A percentile compares a stretch with the other conserved stretches of the same genome.
phyloP scores from a whole-genome alignment of 257 asterid species.

The Ophiorrhiza pumila region DNA sequence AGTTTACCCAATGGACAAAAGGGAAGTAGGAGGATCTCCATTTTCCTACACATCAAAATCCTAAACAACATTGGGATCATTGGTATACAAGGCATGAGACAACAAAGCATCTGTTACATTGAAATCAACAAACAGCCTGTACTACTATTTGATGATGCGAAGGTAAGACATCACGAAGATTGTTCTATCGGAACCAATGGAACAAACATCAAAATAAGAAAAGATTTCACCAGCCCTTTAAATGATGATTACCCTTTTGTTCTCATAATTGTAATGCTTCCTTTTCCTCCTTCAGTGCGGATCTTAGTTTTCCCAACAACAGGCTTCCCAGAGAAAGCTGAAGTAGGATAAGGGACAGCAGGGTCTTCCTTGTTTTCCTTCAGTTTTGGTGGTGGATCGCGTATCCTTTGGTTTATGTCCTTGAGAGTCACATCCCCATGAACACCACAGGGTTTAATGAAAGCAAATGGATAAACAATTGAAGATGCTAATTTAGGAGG shows the following conservation, averaged over 20 bases:
- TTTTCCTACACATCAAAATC: constrained; percentile 27
- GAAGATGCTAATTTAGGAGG: constrained; percentile 61
- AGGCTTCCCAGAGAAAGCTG: constrained; percentile 93
- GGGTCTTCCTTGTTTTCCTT: constrained; percentile 44
- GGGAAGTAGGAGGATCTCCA: constrained; percentile 22
- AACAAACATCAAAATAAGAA: constrained; percentile 7
- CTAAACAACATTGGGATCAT: constrained; percentile 19
- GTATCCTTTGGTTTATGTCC: constrained; percentile 78
- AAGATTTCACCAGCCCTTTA: constrained; percentile 2
- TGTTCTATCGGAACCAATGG: constrained; percentile 3
- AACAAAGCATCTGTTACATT: constrained; percentile 6
- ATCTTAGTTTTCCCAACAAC: constrained; percentile 90
- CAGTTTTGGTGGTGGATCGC: constrained; percentile 51
- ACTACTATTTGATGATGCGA: constrained; percentile 16
- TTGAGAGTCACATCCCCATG: constrained; percentile 79
- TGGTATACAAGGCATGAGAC: constrained; percentile 3
- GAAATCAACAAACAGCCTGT: constrained; percentile 26
- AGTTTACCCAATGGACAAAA: constrained; percentile 3
- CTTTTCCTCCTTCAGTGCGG: constrained; percentile 81
- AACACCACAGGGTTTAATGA: constrained; percentile 76
- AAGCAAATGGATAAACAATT: constrained; percentile 65
- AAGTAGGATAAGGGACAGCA: constrained; percentile 47
- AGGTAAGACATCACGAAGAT: constrained; percentile 4
- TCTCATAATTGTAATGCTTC: constrained; percentile 85
- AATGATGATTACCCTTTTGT: constrained; percentile 52